Base-by-base conservation (phyloP, 1,284 basidiomycete species). In the Cutaneotrichosporon sp. region DNA sequence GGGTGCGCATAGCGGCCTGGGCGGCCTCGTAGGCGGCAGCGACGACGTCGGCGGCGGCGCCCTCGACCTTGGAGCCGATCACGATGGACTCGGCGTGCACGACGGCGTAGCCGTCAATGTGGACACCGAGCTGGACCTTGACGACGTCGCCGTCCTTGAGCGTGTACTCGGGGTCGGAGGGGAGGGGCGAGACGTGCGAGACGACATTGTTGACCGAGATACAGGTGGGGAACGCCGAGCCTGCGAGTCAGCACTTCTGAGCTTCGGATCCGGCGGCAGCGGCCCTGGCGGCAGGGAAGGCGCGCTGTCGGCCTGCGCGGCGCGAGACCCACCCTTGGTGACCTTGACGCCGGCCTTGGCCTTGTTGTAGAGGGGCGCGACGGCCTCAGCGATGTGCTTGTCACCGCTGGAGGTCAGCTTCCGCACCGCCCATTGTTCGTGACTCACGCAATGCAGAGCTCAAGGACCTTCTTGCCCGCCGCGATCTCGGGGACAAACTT, bases 111-210 rank as follows among this genome's bases (percentile, higher is more conserved):
- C 92, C 95, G 79, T 99, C 95, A 79, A 99, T 95, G 78, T 98
- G 95, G 36, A 95, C 92, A 62, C 95, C 95, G 66, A 97, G 83
- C 81, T 95, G 91, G 67, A 99, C 83, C 83, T 98, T 98, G 73
- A 98, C 95, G 59, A 98, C 88, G 77, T 99, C 95, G 68, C 88
- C 88, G 70, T 92, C 90, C 60, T 87, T 88, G 69, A 99, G 85
- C 61, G 90, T 89, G 78, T 93, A 89, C 67, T 79, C 80, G 62
- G 81, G 79, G 75, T 85, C 83, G 22, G 82, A 82, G 16, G 81
- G 80, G n/a, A 85, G 74, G 27, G 84, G 84, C 20, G 83, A 82
- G 74, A 82, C 84, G 80, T 85, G 83, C 71, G 83, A 83, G 58
- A 86, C 81, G 62, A 82, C 79, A 66, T 84, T 82, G 87, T 98